Evolutionary conservation across 345 rosid genomes (phyloP), one percentile per base, ranked within the genome.

Genomic region (Rhizophora apiculata): DNA sequence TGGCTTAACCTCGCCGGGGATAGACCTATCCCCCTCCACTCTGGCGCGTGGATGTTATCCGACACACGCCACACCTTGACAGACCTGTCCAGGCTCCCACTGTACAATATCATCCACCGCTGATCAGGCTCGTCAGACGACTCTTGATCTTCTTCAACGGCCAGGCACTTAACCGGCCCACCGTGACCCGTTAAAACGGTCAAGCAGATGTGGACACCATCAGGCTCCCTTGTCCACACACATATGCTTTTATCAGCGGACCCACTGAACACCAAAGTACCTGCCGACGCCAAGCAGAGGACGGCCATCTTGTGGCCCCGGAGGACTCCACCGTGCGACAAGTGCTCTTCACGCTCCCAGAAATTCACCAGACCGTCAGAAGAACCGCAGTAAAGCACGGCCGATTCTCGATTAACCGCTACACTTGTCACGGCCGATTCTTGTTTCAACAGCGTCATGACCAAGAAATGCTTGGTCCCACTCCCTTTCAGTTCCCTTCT

Each of bases 1-100:
- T 16, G 8, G 2, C 74, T 49, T 21, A 49, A 8, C 59, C 68
- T 65, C 9, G 49, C 49, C 5, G 72, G 71, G 0, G 79, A 76
- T 27, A 54, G 64, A 67, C n/a, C n/a, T 59, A 37, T n/a, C 27
- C 60, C 74, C 18, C 65, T 78, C 62, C 63, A 55, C 27, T 64
- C 74, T 22, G 81, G 77, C 61, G 69, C 65, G 68, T 76, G 72
- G 30, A 64, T 63, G 73, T 75, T 75, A n/a, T 86, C 88, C 0
- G 72, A 60, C 70, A 92, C 93, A 76, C 91, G 88, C 99, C 99
- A 95, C 19, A 92, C 82, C 60, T 88, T 89, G 30, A 95, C 96
- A 8, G 97, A 85, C 68, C 79, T 85, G 20, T 95, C 97, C 62
- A 95, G 69, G 55, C 99, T 95, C 26, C 99, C 99, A 20, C 96